Evolutionary conservation across 805 yeast species (phyloP), one percentile per base, ranked within the genome.

Genomic region (Kuraishia hungarica): DNA sequence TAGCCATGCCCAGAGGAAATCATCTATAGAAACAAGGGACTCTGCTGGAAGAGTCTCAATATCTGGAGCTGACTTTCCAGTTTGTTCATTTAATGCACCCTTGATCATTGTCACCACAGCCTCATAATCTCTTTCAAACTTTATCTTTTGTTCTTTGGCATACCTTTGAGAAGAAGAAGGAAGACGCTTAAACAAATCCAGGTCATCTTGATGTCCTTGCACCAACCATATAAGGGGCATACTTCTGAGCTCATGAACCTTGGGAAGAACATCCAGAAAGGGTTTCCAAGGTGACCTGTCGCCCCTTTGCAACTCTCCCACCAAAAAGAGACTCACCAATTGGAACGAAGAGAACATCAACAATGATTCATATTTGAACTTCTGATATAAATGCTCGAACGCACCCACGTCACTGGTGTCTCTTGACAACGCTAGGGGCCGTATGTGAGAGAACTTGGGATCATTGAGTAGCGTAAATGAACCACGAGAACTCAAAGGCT

Each of bases 1-100:
- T 62, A 88, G 76, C 96, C 97, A 93, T 0, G 87, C 81, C 81
- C 89, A 83, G 11, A 84, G 62, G 60, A 78, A 85, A 2, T 63
- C 61, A 3, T 64, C 60, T 6, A 59, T 54, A 2, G 68, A 54
- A 1, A 70, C 28, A 15, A 53, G n/a, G 17, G 51, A 22, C 23
- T 46, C 35, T 8, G 39, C 2, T 2, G 43, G 15, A 20, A 6
- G 35, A 21, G 51, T n/a, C 5, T 10, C 11, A 21, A 15, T 8
- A 8, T 23, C 13, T 23, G 43, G n/a, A 2, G 39, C 17, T 4
- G 51, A 8, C 3, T 23, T n/a, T 19, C 26, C 22, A 19, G 22
- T 5, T 6, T 20, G 19, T 20, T 23, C 11, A 8, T 35, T 15
- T 13, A 35, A 15, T 35, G 43, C n/a, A 15, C n/a, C 11, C n/a